Evolutionary conservation across 2,329 filamentous ascomycete genomes (phyloP), one percentile per base, ranked within the genome.

Genomic region (Monosporascus sp.): DNA sequence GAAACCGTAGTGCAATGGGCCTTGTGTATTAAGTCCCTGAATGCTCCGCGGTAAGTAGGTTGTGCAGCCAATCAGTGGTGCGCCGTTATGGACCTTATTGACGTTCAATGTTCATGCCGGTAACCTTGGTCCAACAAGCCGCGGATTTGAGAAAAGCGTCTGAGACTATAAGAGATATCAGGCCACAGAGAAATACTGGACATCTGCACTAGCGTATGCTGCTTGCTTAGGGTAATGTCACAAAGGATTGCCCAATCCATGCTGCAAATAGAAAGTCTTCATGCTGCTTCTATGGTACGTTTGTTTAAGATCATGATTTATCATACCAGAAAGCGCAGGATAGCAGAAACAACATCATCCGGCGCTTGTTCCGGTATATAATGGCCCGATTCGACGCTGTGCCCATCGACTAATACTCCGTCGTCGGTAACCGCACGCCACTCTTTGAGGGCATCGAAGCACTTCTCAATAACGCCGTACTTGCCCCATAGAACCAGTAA

Each of bases 311-410:
- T 7, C 5, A 24, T 17, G 3, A 41, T 50, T 28, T 44, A 35
- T 37, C 11, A 51, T 1, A 60, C 68, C 52, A 76, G 64, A 52
- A 78, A 78, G 6, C 69, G 67, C 8, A 55, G 50, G 6, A 80
- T 66, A 20, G 71, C 67, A 50, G 65, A 65, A 31, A 77, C 65
- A 24, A 80, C 68, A 2, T 74, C 73, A 11, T 74, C 72, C 0
- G 80, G 78, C 26, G 67, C 68, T 54, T 83, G 74, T 58, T 84
- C 81, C 1, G 78, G 71, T 24, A 78, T 72, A 57, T 77, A 79
- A 60, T 79, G 76, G 0, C 78, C 74, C 17, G 75, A 72, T 18
- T 77, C 70, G 7, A 82, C 70, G 2, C 62, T 67, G 37, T 72
- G 65, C 0, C 76, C 78, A 7, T 66, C 59, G 0, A 78, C 73